Conservation (phyloP, 306 rosid species). For the Trifolium pratense region DNA sequence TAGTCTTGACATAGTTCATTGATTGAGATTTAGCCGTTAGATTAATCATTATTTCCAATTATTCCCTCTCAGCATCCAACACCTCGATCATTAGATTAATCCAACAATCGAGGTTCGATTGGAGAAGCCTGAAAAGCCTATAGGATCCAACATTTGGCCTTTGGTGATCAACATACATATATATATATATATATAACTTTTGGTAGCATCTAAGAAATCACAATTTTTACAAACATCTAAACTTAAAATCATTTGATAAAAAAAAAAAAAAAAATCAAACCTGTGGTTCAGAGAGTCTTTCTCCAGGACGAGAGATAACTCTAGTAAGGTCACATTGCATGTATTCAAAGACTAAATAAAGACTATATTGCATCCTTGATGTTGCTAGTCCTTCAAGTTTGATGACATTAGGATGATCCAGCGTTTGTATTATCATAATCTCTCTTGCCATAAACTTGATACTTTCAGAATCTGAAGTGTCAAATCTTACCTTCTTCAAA, state of each 20-base stretch:
- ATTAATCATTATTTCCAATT: neutral
- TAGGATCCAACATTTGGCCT: neutral
- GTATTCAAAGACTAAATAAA: constrained; percentile 67
- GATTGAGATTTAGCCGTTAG: neutral
- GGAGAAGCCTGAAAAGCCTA: neutral
- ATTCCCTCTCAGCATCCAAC: too few species aligned
- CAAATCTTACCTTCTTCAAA: constrained; percentile 75
- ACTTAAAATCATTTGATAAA: neutral
- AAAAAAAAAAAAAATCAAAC: constrained; percentile 41
- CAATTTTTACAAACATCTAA: neutral
- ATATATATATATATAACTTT: neutral
- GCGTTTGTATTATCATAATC: constrained; percentile 56
- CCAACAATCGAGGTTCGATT: too few species aligned
- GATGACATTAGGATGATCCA: constrained; percentile 78
- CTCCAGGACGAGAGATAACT: constrained; percentile 59
- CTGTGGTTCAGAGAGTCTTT: constrained; percentile 69
- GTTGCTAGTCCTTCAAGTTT: constrained; percentile 77
- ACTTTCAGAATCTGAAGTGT: constrained; percentile 75
- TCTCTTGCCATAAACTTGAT: constrained; percentile 85
- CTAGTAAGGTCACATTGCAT: constrained; percentile 64
- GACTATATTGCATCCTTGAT: constrained; percentile 82
- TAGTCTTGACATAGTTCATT: neutral
- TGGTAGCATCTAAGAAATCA: neutral
- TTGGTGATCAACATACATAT: neutral
- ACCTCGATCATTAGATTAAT: too few species aligned